A percentile compares a stretch with the other conserved stretches of the same genome.
Evolutionary conservation across 805 yeast genomes (phyloP).

Genomic region (Ogataea corticis): DNA sequence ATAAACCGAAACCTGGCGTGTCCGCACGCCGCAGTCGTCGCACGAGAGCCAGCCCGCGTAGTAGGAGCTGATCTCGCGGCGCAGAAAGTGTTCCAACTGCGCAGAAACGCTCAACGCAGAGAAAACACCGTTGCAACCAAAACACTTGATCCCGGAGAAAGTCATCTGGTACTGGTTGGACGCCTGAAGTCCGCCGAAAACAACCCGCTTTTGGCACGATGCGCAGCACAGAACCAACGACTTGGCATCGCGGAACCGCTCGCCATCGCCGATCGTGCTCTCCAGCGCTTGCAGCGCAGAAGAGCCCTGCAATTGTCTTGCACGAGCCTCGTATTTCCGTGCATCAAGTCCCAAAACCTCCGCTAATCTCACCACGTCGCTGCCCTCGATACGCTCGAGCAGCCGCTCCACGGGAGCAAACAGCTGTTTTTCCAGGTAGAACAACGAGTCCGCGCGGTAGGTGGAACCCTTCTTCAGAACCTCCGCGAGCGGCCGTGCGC

Average conservation of each 20-base stretch:
- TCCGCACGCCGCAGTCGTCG: slow-evolving; percentile 81
- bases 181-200: slow-evolving; percentile 72
- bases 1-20: slow-evolving; percentile 85
- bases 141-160: slow-evolving; percentile 71
- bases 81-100: slow-evolving; percentile 73
- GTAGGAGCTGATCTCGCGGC: slow-evolving; percentile 70
- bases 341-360: slow-evolving; percentile 76
- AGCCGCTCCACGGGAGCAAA: slow-evolving; percentile 89
- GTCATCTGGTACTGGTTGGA: slow-evolving; percentile 62
- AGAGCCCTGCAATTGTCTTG: slow-evolving; percentile 35
- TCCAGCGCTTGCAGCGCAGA: slow-evolving; percentile 72
- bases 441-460: slow-evolving; percentile 70
- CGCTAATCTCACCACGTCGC: slow-evolving; percentile 78
- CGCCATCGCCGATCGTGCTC: slow-evolving; percentile 75
- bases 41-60: slow-evolving; percentile 87
- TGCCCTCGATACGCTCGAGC: slow-evolving; percentile 81
- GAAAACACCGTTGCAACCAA: slow-evolving; percentile 54
- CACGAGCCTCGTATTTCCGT: slow-evolving; percentile 52
- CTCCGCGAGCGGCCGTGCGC: slow-evolving; percentile 84
- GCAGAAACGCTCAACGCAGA: slow-evolving; percentile 56
- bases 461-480: slow-evolving; percentile 51
- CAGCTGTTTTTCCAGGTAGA: slow-evolving; percentile 84
- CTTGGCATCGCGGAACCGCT: slow-evolving; percentile 71
- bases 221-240: slow-evolving; percentile 58
- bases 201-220: slow-evolving; percentile 56